These are phyloP conservation scores for Echeveria elegans DNA, from an alignment of 164 flowering plant genomes.

Conservation along the genomic window DNA sequence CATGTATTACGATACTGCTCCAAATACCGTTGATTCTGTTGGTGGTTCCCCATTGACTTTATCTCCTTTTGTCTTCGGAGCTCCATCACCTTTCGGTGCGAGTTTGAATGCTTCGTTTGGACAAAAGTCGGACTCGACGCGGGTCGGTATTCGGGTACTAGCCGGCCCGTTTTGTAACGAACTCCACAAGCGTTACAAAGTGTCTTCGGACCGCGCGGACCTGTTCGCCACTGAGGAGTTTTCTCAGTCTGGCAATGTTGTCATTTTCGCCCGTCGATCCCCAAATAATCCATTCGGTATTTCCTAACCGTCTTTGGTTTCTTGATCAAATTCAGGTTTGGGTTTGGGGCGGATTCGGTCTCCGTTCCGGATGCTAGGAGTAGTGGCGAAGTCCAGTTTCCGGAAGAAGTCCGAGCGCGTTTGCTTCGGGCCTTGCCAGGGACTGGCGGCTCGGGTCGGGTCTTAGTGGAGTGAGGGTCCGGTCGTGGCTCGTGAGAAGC, in stretches of 20 bases:
- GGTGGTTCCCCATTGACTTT: no score
- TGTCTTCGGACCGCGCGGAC: no score
- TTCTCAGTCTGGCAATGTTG: neutral
- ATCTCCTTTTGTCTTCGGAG: no score
- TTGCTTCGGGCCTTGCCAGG: constrained; percentile 6
- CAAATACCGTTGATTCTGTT: no score
- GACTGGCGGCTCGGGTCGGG: neutral
- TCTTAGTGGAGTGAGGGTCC: neutral
- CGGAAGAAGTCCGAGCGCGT: no score
- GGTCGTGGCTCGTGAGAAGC: neutral
- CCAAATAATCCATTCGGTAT: neutral
- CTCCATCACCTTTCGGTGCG: no score
- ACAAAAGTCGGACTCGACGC: constrained; percentile 7
- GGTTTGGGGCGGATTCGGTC: neutral
- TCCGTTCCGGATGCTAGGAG: neutral
- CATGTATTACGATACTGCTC: no score
- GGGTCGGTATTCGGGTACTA: constrained; percentile 6
- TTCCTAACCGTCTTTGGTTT: neutral
- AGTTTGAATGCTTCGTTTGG: neutral
- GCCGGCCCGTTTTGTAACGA: constrained; percentile 2
- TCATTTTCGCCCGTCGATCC: neutral
- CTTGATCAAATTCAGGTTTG: no score
- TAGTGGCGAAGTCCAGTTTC: neutral
- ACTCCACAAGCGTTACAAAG: no score
- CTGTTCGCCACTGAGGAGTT: no score